Evolutionary conservation across 176 grass and related monocot genomes (phyloP).

Genomic region (Rhynchospora pubera): DNA sequence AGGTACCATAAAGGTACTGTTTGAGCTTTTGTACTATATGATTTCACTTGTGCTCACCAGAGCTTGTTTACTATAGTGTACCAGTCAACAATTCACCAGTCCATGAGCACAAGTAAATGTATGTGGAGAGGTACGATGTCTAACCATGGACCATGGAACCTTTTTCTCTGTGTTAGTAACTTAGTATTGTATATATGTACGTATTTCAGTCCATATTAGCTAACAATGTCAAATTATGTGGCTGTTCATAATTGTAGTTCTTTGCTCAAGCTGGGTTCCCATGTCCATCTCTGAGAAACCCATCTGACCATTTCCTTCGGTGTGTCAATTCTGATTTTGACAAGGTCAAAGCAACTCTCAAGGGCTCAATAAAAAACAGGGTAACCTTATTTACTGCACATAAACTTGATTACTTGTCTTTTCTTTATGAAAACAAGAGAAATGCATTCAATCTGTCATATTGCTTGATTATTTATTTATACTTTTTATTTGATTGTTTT

Average conservation of each 20-base stretch:
- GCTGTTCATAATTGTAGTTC: conserved; percentile 33
- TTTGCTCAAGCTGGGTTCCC: conserved; percentile 95
- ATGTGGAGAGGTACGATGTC: neutral
- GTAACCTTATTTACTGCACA: conserved; percentile 27
- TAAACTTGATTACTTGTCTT: neutral
- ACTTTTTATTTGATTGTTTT: neutral
- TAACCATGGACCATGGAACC: neutral
- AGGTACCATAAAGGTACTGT: too few species aligned
- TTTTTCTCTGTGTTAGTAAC: neutral
- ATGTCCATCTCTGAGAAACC: conserved; percentile 71
- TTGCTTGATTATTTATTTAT: neutral
- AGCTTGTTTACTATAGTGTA: neutral
- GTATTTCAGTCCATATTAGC: neutral
- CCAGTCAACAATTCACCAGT: neutral
- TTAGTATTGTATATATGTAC: neutral
- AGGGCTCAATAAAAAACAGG: conserved; percentile 78
- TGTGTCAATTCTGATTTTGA: conserved; percentile 92
- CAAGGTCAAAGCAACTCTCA: conserved; percentile 98
- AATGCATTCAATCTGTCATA: neutral
- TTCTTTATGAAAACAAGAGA: neutral
- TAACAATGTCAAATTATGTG: neutral
- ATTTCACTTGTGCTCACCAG: too few species aligned
- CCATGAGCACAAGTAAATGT: neutral
- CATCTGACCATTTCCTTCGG: conserved; percentile 93
- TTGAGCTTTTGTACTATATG: too few species aligned